phyloP scores from a whole-genome alignment of 192 early-diverging fungal species.

The Entomortierella parvispora region DNA sequence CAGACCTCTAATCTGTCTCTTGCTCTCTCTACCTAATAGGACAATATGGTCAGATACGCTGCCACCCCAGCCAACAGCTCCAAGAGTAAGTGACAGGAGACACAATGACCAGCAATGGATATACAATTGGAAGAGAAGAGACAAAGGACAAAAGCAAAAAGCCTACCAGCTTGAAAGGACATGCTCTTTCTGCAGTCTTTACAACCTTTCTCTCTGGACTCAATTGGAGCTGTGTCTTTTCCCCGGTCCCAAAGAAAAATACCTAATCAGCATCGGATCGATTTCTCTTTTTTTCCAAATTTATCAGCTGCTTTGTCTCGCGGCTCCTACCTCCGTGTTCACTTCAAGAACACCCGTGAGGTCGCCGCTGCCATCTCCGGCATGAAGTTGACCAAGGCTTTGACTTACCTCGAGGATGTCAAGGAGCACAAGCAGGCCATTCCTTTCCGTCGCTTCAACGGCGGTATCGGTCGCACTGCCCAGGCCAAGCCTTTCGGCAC shows the following conservation, averaged over 20 bases:
- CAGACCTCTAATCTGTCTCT: slow-evolving; percentile 21
- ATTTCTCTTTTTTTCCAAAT: not conserved
- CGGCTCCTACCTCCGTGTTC: slow-evolving; percentile 93
- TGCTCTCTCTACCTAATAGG: slow-evolving; percentile 20
- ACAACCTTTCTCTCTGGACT: not conserved
- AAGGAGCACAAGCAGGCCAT: slow-evolving; percentile 97
- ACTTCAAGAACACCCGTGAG: slow-evolving; percentile 99
- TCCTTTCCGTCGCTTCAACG: slow-evolving; percentile 97
- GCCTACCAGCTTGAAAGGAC: not conserved
- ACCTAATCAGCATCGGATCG: too few relatives aligned
- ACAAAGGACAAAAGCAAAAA: not conserved
- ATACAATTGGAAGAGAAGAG: not conserved
- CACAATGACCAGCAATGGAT: not conserved
- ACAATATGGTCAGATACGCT: slow-evolving; percentile 85
- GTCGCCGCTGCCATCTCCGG: slow-evolving; percentile 93
- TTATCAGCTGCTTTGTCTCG: slow-evolving; percentile 83
- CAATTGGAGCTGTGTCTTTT: too few relatives aligned
- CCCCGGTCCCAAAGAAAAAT: too few relatives aligned
- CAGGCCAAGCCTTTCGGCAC: slow-evolving; percentile 95
- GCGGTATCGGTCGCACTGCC: slow-evolving; percentile 96
- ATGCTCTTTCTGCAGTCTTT: not conserved
- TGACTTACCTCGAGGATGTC: slow-evolving; percentile 92
- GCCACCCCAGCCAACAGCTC: slow-evolving; percentile 82
- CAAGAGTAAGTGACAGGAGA: slow-evolving; percentile 68
- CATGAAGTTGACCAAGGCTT: slow-evolving; percentile 91